A percentile compares a stretch with the other conserved stretches of the same genome.
These are phyloP conservation scores for Leptodontidium sp. DNA, from an alignment of 2,329 filamentous ascomycete species.

Conservation along the genomic window DNA sequence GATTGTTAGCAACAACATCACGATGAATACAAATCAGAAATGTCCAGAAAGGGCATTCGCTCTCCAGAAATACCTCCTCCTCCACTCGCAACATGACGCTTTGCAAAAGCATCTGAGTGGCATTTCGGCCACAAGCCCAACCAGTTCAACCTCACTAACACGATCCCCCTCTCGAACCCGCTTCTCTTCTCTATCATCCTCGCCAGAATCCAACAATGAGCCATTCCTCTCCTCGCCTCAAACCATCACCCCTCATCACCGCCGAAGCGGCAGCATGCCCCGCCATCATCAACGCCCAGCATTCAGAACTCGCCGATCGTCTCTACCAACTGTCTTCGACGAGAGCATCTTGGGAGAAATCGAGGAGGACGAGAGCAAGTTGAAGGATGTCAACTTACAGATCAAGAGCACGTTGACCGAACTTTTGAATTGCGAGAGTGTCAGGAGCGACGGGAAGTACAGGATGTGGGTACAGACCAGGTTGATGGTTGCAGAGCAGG, in stretches of 20 bases:
- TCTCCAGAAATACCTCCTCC: conserved; percentile 48
- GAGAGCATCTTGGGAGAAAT: conserved; percentile 38
- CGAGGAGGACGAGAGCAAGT: conserved; percentile 45
- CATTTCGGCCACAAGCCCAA: conserved; percentile 32
- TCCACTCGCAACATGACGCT: conserved; percentile 47
- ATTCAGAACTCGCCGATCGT: conserved; percentile 31
- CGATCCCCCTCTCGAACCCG: conserved; percentile 28
- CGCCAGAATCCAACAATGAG: conserved; percentile 29
- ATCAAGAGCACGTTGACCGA: conserved; percentile 63
- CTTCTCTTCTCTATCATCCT: conserved; percentile 38
- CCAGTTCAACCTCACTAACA: conserved; percentile 22
- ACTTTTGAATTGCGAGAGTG: conserved; percentile 60
- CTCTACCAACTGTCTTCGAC: conserved; percentile 41
- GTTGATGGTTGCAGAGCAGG: conserved; percentile 61
- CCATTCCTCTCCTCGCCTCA: conserved; percentile 5
- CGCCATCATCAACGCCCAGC: conserved; percentile 22
- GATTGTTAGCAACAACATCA: background rate
- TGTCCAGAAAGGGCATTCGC: conserved; percentile 45
- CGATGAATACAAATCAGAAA: conserved; percentile 36
- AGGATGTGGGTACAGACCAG: conserved; percentile 59
- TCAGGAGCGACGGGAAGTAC: conserved; percentile 54
- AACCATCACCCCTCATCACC: conserved; percentile 29
- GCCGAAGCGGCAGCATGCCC: conserved; percentile 27
- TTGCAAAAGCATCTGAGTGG: conserved; percentile 46
- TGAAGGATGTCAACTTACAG: conserved; percentile 59